These are phyloP conservation scores for Tagetes patula DNA, from an alignment of 129 eudicot species.

Conservation along the genomic window DNA sequence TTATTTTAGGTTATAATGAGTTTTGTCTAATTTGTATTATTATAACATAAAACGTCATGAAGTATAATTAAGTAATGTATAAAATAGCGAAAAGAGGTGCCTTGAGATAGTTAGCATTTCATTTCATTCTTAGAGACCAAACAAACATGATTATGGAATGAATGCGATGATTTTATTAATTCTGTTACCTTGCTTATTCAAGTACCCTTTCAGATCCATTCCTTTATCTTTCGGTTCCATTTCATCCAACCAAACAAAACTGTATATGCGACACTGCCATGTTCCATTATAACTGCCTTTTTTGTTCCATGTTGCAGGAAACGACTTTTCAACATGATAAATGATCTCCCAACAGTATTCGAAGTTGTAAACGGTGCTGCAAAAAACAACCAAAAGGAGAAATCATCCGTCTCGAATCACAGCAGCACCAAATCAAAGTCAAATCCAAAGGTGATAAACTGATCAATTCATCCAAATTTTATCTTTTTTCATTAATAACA, in stretches of 20 bases:
- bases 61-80: too few species aligned
- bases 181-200: constrained; percentile 3
- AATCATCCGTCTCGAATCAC: constrained; percentile 56
- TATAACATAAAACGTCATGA: not conserved
- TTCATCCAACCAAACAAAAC: constrained; percentile 5
- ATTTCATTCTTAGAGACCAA: constrained; percentile 1
- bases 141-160: not conserved
- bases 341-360: constrained; percentile 70
- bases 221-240: not conserved
- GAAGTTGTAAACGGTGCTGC: constrained; percentile 70
- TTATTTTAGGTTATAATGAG: not conserved
- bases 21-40: not conserved
- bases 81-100: too few species aligned
- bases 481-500: not conserved
- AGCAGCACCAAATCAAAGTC: constrained; percentile 68
- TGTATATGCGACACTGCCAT: not conserved
- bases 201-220: constrained; percentile 10
- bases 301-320: constrained; percentile 49
- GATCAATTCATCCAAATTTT: not conserved
- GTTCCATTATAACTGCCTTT: constrained; percentile 3
- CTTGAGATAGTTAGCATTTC: not conserved
- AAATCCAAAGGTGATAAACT: constrained; percentile 52
- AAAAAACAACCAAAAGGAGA: constrained; percentile 64
- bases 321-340: constrained; percentile 73
- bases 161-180: not conserved